These are phyloP conservation scores for Scytalidium sp. DNA, from an alignment of 2,329 filamentous ascomycete genomes.

Conservation along the genomic window DNA sequence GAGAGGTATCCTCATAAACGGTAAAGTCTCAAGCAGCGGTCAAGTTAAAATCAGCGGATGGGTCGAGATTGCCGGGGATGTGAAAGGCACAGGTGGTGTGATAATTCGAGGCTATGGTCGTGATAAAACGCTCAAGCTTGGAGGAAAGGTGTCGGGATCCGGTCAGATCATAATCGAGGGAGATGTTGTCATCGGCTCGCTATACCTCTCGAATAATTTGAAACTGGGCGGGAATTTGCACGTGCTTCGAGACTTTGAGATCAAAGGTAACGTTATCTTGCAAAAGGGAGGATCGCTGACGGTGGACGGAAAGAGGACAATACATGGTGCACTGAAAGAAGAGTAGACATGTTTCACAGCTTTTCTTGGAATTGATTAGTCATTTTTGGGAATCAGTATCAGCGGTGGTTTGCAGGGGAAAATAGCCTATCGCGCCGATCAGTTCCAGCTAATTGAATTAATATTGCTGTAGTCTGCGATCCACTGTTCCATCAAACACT, in stretches of 20 bases:
- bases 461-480: no score
- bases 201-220: slow-evolving; percentile 4
- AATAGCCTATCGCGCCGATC: no score
- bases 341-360: no score
- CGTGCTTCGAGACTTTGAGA: slow-evolving; percentile 18
- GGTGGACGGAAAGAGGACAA: slow-evolving; percentile 20
- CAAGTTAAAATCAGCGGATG: slow-evolving; percentile 11
- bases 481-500: no score
- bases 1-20: slow-evolving; percentile 9
- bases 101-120: slow-evolving; percentile 1
- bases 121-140: slow-evolving; percentile 9
- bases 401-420: no score
- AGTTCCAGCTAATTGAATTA: no score
- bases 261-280: slow-evolving; percentile 14
- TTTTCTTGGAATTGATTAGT: no score
- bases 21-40: slow-evolving; percentile 10
- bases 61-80: neutral
- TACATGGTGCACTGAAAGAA: slow-evolving; percentile 18
- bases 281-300: slow-evolving; percentile 12
- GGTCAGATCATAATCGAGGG: slow-evolving; percentile 13
- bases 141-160: slow-evolving; percentile 8
- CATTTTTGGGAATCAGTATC: no score
- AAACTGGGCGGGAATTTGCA: slow-evolving; percentile 15
- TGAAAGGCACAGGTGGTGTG: neutral
- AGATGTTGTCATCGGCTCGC: slow-evolving; percentile 7